These are phyloP conservation scores for Fusarium poae DNA, from an alignment of 2,329 filamentous ascomycete species.

Conservation along the genomic window DNA sequence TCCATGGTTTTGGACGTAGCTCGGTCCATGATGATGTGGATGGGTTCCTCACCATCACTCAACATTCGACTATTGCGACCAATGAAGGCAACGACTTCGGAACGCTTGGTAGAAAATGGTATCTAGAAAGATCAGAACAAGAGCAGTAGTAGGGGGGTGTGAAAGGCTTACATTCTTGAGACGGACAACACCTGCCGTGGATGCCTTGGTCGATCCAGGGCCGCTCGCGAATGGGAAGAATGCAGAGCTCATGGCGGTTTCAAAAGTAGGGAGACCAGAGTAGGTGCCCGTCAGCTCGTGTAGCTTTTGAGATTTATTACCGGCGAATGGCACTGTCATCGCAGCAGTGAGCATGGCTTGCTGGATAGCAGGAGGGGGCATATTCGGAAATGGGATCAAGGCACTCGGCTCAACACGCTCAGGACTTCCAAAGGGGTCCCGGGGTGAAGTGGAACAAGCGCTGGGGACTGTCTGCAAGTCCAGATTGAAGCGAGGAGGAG, in stretches of 20 bases:
- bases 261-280: slow-evolving; percentile 52
- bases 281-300: slow-evolving; percentile 53
- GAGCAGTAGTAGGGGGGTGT: no score
- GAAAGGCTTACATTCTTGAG: slow-evolving; percentile 62
- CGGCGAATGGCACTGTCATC: slow-evolving; percentile 30
- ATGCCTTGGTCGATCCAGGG: slow-evolving; percentile 49
- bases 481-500: slow-evolving; percentile 57
- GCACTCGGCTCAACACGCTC: slow-evolving; percentile 12
- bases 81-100: slow-evolving; percentile 70
- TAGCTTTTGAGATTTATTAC: slow-evolving; percentile 55
- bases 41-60: slow-evolving; percentile 66
- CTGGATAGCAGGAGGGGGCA: slow-evolving; percentile 27
- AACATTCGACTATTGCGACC: slow-evolving; percentile 69
- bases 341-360: slow-evolving; percentile 29
- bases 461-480: slow-evolving; percentile 30
- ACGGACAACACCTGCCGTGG: slow-evolving; percentile 61
- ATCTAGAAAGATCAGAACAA: slow-evolving; percentile 59
- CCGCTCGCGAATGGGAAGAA: slow-evolving; percentile 64
- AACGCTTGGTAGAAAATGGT: slow-evolving; percentile 65
- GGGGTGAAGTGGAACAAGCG: not conserved
- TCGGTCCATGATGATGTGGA: slow-evolving; percentile 76
- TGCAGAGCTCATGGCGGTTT: slow-evolving; percentile 53
- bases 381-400: slow-evolving; percentile 18
- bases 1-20: slow-evolving; percentile 72
- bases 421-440: slow-evolving; percentile 41